Evolutionary conservation across 2,329 filamentous ascomycete genomes (phyloP), one percentile per base, ranked within the genome.

Genomic region (Hirsutella rhossiliensis): DNA sequence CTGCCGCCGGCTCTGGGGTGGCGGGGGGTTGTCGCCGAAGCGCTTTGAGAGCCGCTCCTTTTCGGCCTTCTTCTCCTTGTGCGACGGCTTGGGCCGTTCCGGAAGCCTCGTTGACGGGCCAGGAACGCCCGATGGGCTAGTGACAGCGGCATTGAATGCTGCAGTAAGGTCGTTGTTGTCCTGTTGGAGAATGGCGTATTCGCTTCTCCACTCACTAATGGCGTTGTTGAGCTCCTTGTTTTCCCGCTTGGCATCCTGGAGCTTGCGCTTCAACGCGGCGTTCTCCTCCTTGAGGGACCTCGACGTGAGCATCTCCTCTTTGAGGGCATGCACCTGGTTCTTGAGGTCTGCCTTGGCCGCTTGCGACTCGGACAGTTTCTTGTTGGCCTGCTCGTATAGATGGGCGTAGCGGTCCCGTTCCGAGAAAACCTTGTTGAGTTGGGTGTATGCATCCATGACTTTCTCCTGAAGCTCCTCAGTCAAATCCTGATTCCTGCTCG

Each of bases 31-130:
- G 43, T 63, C 58, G 29, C 63, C 63, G 47, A 66, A 65, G 27
- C 63, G 61, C 44, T 55, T 55, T 28, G 59, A 59, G 43, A 66
- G 56, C 15, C 63, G 62, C 40, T 62, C 60, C 50, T 62, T 62
- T 42, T 61, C 41, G 3, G 41, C 58, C 28, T 53, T 56, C 43
- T 56, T 55, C 40, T 59, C 58, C 34, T 18, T 37, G 34, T 37
- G 34, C 12, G 34, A 50, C 19, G 54, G 45, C 53, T 61, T 59
- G 39, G 50, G 55, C 27, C 51, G 54, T 39, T 59, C 54, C 5
- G 55, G 48, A 3, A 59, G 43, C 42, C 54, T 50, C 36, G 18
- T 11, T 5, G 34, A 37, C 9, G 34, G 6, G 23, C 23, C 23
- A 7, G 4, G 36, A 12, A 49, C 52, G 11, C 56, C 43, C 17